Evolutionary conservation across 768 basidiomycete genomes (phyloP), one percentile per base, ranked within the genome.

Genomic region (Bullera alba): DNA sequence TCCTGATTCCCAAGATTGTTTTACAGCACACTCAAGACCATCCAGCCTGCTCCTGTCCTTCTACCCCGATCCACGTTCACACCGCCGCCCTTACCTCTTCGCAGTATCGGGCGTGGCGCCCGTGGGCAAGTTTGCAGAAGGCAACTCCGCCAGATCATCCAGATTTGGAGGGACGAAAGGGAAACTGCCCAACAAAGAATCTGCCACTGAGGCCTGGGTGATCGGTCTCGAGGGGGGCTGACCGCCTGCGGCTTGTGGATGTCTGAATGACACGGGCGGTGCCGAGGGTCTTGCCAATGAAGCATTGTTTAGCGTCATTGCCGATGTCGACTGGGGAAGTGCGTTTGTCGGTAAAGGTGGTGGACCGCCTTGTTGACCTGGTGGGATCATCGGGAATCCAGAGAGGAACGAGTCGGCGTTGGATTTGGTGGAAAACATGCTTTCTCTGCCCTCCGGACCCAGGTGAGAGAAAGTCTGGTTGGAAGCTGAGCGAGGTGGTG

Each of bases 331-430:
- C 25, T 60, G 57, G 2, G 66, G 66, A 27, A 68, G 17, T 3
- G 50, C 54, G 3, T 32, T 32, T 29, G n/a, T 19, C 6, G 28
- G 32, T 22, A 38, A 34, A n/a, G 45, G 25, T 17, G 48, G 48
- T 19, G 25, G 47, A 16, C 4, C 26, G n/a, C 42, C 45, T 16
- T 37, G 25, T 15, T 28, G 45, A n/a, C 39, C 30, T 0, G 70
- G 70, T 1, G 69, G 70, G 26, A 72, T 72, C 66, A 72, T 70
- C 17, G 70, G 68, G 57, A 62, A 69, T 10, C 50, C 60, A 23
- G 61, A 57, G 4, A 72, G 53, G 4, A 72, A 51, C 0, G 68
- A 70, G 43, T 67, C 65, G n/a, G 67, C 66, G 25, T 60, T 57
- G 25, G 60, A 63, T 42, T 56, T 51, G 15, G 48, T 53, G 1